Percentiles rank a stretch among this genome's conserved stretches.
Evolutionary conservation across 2,329 filamentous ascomycete genomes (phyloP).

Genomic region (Colletotrichum chrysophilum): DNA sequence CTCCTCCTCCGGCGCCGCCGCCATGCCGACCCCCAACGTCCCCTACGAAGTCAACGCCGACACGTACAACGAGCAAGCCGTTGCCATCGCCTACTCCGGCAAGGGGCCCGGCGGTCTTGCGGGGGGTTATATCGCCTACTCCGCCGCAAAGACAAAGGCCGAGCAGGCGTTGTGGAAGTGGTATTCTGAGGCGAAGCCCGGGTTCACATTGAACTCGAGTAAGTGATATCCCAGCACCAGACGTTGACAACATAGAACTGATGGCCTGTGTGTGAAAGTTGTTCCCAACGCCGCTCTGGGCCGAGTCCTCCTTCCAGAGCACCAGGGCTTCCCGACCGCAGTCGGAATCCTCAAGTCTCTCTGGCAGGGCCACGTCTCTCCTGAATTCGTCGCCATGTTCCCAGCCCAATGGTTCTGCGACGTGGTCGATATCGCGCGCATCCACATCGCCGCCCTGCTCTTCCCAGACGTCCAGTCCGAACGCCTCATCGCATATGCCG

Average conservation of each 20-base stretch:
- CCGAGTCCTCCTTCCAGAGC: conserved; percentile 9
- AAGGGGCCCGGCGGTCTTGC: conserved; percentile 32
- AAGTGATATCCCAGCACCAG: neutral
- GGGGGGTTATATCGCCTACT: conserved; percentile 32
- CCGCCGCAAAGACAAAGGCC: conserved; percentile 40
- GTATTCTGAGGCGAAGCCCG: conserved; percentile 33
- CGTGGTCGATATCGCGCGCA: neutral
- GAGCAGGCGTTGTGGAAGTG: conserved; percentile 45
- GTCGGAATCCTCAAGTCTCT: conserved; percentile 22
- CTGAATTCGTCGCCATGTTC: neutral
- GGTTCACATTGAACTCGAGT: conserved; percentile 31
- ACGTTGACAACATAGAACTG: neutral
- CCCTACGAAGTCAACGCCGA: conserved; percentile 24
- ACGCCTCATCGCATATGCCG: neutral
- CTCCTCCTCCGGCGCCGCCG: conserved; percentile 33
- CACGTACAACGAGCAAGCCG: conserved; percentile 38
- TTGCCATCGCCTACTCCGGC: conserved; percentile 33
- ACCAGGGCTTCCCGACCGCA: conserved; percentile 28
- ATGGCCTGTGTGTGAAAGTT: conserved; percentile 13
- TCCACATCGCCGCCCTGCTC: conserved; percentile 7
- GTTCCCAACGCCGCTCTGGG: conserved; percentile 34
- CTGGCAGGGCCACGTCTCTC: conserved; percentile 23
- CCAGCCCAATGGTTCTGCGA: conserved; percentile 11
- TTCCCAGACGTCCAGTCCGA: conserved; percentile 2
- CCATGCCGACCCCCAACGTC: conserved; percentile 24